Conservation (phyloP, 2,329 filamentous ascomycete genomes). For the Penicillium aurantiogriseum region DNA sequence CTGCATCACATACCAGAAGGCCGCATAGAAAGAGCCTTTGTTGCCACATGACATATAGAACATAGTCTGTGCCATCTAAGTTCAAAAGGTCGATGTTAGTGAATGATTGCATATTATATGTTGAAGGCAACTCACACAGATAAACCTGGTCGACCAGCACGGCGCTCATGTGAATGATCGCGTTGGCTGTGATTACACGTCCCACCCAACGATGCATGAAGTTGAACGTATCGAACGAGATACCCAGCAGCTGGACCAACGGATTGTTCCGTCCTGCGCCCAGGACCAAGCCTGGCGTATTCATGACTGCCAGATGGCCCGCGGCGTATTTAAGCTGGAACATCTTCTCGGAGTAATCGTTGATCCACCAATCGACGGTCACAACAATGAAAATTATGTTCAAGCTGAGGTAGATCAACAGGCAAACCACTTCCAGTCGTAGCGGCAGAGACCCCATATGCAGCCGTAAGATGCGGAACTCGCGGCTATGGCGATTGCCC, state of each 20-base stretch:
- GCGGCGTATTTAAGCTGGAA: conserved; percentile 69
- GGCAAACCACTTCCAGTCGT: conserved; percentile 68
- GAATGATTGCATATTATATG: neutral
- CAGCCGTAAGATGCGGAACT: conserved; percentile 64
- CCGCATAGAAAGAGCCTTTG: conserved; percentile 32
- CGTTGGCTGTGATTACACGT: conserved; percentile 66
- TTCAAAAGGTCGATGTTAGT: neutral
- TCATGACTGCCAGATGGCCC: conserved; percentile 77
- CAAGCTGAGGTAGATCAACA: conserved; percentile 62
- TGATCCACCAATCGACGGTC: conserved; percentile 33
- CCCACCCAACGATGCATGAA: conserved; percentile 80
- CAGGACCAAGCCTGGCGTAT: conserved; percentile 82
- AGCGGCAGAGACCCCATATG: conserved; percentile 73
- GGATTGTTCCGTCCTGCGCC: conserved; percentile 90
- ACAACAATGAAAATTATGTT: conserved; percentile 70
- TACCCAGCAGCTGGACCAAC: conserved; percentile 71
- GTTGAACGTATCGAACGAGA: conserved; percentile 95
- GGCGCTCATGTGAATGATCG: conserved; percentile 61
- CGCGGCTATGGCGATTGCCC: conserved; percentile 69
- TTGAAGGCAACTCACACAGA: conserved; percentile 14
- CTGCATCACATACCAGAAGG: conserved; percentile 40
- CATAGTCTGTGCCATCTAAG: conserved; percentile 56
- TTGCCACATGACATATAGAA: conserved; percentile 29
- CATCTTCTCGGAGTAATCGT: conserved; percentile 29
- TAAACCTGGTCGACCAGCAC: conserved; percentile 26